Base-by-base conservation (phyloP, 139 green algal species). In the Spirogloea muscicola region DNA sequence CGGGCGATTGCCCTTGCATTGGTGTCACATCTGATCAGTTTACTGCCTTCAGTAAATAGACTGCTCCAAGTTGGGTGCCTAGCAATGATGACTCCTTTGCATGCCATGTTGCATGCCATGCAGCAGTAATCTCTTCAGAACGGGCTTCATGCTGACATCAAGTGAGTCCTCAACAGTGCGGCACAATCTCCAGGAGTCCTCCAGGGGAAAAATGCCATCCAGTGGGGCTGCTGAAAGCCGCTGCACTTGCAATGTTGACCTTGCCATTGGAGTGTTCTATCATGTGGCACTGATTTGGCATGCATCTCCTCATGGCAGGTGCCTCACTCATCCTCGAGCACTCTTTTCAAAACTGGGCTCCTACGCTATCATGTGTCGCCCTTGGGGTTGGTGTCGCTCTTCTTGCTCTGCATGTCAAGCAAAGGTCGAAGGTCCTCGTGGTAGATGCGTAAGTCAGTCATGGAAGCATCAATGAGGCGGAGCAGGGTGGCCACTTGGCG, bases 251-350 rank as follows among this genome's bases (percentile, higher is more conserved):
- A 64, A 42, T 38, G 10, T 64, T 27, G 36, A 49, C 10, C 29
- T 42, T 64, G 10, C 10, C 10, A 51, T 51, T 51, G 10, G 29
- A 64, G 9, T 64, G 10, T 64, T 64, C 29, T 49, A 13, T 64
- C 10, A 13, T 64, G 16, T 64, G 10, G 55, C 10, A 10, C 10
- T 9, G 10, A 13, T 13, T 13, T 64, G 29, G 55, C 29, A 21
- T 49, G 55, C 29, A 64, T 64, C 13, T 64, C 10, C 55, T 64
- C 10, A 64, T 9, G 55, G 29, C 10, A 64, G 36, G 10, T 64
- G 55, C 13, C 29, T 40, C 55, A 64, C 29, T n/a, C n/a, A n/a
- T n/a, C n/a, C n/a, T n/a, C n/a, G n/a, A 64, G 36, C 36, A 42
- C 10, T 9, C 29, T 42, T 40, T 27, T 64, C 10, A 64, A 64